These are phyloP conservation scores for Luvunga scandens DNA, from an alignment of 345 rosid genomes.

Conservation along the genomic window DNA sequence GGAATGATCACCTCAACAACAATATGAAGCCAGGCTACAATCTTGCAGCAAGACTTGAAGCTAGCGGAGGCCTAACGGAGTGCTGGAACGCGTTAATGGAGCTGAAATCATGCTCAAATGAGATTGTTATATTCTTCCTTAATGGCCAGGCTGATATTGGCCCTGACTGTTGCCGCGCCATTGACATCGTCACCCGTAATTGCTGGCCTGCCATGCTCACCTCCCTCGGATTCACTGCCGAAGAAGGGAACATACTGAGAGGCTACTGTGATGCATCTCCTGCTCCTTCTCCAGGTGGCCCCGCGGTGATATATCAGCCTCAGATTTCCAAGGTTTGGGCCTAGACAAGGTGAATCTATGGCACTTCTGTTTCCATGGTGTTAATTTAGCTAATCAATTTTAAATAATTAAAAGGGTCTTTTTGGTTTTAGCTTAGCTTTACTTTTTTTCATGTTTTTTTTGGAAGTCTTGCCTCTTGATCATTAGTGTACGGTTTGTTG, in stretches of 20 bases:
- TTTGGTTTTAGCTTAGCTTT: neutral
- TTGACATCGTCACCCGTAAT: slow-evolving; percentile 44
- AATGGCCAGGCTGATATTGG: slow-evolving; percentile 61
- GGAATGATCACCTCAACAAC: neutral
- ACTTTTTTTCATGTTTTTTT: too few relatives aligned
- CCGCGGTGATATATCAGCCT: neutral
- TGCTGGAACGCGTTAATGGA: slow-evolving; percentile 68
- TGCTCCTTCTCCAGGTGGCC: slow-evolving; percentile 29
- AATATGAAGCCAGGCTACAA: slow-evolving; percentile 14
- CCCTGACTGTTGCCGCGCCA: slow-evolving; percentile 55
- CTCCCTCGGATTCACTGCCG: slow-evolving; percentile 59
- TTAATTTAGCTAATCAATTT: too few relatives aligned
- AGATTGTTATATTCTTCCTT: slow-evolving; percentile 59
- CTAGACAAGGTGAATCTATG: neutral
- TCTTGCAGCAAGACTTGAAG: slow-evolving; percentile 36
- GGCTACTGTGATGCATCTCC: slow-evolving; percentile 55
- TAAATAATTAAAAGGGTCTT: too few relatives aligned
- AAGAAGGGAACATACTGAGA: slow-evolving; percentile 54
- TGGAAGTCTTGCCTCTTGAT: neutral
- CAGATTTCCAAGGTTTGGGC: neutral
- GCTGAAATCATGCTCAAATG: slow-evolving; percentile 69
- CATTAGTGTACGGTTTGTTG: neutral
- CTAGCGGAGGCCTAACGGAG: slow-evolving; percentile 43
- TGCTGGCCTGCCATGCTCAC: slow-evolving; percentile 91
- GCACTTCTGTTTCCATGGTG: neutral